Base-by-base conservation (phyloP, 352 stramenopile species). In the Thalassiosira ordinaria region DNA sequence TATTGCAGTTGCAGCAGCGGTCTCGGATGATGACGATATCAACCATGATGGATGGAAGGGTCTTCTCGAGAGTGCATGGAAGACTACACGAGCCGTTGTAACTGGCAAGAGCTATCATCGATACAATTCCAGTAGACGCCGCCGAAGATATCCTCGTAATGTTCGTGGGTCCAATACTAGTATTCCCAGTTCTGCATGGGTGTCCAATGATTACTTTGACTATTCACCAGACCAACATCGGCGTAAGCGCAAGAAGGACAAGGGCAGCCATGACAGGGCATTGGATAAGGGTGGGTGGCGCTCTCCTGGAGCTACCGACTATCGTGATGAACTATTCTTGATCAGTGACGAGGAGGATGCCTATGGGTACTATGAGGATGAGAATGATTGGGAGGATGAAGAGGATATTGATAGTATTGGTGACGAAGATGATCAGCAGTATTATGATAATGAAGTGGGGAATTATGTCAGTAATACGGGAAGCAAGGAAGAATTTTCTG, bases 281-380 rank as follows among this genome's bases (percentile, higher is more conserved):
- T 60, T 85, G 20, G 69, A 85, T 49, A 66, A 62, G 64, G 69
- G 77, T 24, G 77, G 77, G 13, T 85, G 77, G 77, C 55, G 77
- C n/a, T 68, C 56, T 31, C 66, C 78, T 0, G 78, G 73, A 8
- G 51, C 65, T n/a, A 75, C 53, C 4, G 78, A 86, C 61, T 86
- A 86, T 80, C 78, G 78, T 47, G 78, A 86, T 73, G 73, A 86
- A 61, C 61, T 86, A 22, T 86, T 86, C 49, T 63, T 82, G 49
- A 51, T 76, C 18, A 83, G 73, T 68, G 78, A 86, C 57, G 72
- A 82, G 59, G 78, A 86, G 37, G 20, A 64, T 31, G 78, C 78
- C 27, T 86, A 77, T 70, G 78, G 78, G 2, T 59, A 56, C 46
- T 55, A 33, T 49, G 59, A 67, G 7, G 74, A 62, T 27, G 67